Evolutionary conservation across 306 rosid genomes (phyloP), one percentile per base, ranked within the genome.

Genomic region (Vigna radiata): DNA sequence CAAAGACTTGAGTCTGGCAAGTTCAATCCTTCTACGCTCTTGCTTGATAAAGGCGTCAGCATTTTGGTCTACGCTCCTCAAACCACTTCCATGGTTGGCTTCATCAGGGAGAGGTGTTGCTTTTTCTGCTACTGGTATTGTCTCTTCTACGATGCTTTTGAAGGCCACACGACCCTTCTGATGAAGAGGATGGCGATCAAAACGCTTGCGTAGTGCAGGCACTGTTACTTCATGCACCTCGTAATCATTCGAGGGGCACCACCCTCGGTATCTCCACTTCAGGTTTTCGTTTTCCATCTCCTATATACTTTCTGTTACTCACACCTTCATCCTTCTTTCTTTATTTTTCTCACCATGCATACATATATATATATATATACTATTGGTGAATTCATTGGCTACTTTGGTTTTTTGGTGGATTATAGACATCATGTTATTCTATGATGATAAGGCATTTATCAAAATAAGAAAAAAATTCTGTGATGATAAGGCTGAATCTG

Each of bases 1-100:
- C 76, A 80, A 6, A 48, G 87, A 73, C 53, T 25, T 77, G 81
- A 74, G 66, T 82, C 85, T 83, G 52, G 66, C 53, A 21, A 75
- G 6, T 33, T 72, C 78, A 44, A 90, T 83, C 78, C 82, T 86
- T 60, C 47, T 77, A 17, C 85, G 88, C 79, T 87, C 86, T 2
- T 19, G 15, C 65, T 68, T 78, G 27, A 91, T 88, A 64, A 91
- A 91, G 18, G 77, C 82, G 0, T 68, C 92, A 15, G 94, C 97
- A 87, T 78, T 86, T 27, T 64, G 69, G 43, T 94, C 84, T 1
- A 93, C 85, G 16, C 71, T 72, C 33, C 75, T 41, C 10, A 21
- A 56, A 46, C 6, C 68, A 80, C 59, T 68, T 16, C 53, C 27
- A 77, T n/a, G 25, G 56, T 23, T 23, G 25, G 2, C 25, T 23